phyloP scores from a whole-genome alignment of 1,284 basidiomycete genomes.

The Lentinula novae-zelandiae region DNA sequence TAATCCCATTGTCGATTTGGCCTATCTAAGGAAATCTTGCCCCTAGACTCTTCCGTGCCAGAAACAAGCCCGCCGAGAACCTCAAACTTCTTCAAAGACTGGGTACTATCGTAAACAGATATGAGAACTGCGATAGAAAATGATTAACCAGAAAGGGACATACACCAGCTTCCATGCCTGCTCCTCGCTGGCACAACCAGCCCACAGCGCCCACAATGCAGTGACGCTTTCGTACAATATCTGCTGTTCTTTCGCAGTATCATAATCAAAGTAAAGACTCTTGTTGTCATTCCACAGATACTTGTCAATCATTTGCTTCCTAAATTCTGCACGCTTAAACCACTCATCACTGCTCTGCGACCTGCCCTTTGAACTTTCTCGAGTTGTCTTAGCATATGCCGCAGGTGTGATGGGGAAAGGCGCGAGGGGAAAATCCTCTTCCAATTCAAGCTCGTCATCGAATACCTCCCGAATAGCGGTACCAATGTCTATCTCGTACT shows the following conservation, averaged over 20 bases:
- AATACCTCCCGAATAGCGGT: slow-evolving; percentile 94
- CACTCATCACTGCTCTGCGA: slow-evolving; percentile 81
- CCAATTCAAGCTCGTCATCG: slow-evolving; percentile 85
- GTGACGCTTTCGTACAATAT: slow-evolving; percentile 95
- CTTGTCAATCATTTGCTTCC: slow-evolving; percentile 85
- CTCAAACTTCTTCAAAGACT: slow-evolving; percentile 93
- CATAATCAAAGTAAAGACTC: slow-evolving; percentile 95
- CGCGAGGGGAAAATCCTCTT: slow-evolving; percentile 89
- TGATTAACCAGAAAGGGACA: slow-evolving; percentile 24
- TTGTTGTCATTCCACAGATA: slow-evolving; percentile 98
- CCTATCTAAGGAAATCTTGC: slow-evolving; percentile 90
- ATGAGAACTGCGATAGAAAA: slow-evolving; percentile 1
- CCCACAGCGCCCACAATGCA: slow-evolving; percentile 95
- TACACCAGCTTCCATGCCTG: slow-evolving; percentile 93
- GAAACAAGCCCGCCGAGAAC: slow-evolving; percentile 94
- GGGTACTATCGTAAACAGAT: slow-evolving; percentile 44
- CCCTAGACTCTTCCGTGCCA: slow-evolving; percentile 95
- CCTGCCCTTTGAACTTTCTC: slow-evolving; percentile 61
- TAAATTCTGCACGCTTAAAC: slow-evolving; percentile 83
- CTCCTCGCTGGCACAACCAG: slow-evolving; percentile 92
- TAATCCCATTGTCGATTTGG: slow-evolving; percentile 99
- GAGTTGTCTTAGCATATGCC: slow-evolving; percentile 58
- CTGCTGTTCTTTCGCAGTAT: slow-evolving; percentile 87
- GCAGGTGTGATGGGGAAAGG: slow-evolving; percentile 87
- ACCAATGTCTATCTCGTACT: slow-evolving; percentile 94